Evolutionary conservation across 805 yeast species (phyloP), one percentile per base, ranked within the genome.

Genomic region (Metschnikowia continentalis): DNA sequence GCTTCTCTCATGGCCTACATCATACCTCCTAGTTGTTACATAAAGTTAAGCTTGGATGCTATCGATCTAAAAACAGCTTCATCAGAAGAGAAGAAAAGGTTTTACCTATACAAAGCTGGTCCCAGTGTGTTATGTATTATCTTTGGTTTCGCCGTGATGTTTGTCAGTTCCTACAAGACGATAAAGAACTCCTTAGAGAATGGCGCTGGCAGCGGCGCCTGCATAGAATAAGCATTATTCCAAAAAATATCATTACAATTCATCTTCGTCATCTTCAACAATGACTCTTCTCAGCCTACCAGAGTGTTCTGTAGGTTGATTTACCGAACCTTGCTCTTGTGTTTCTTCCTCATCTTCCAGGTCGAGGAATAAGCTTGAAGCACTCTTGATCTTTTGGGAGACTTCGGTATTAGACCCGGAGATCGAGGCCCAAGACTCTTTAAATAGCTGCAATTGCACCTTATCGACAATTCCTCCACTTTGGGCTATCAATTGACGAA

Each of bases 1-100:
- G 97, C 97, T 0, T 89, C 96, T 17, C 73, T 88, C 36, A 84
- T 92, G 86, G 97, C 98, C 0, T 91, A 88, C 64, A 89, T 91
- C 20, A 70, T 91, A 15, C 98, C 98, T 0, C 96, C 97, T 3
- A 65, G 85, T 64, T 91, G 97, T 60, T 87, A 78, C 60, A 66
- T 90, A 54, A 82, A 84, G 54, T 76, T 91, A 60, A 79, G 90
- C 0, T 51, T 71, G 72, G 67, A 65, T 36, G 56, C 70, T 62
- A 48, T 69, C 59, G 53, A 81, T 75, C 58, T 54, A 72, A 40
- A 51, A 39, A 42, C 50, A n/a, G 48, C 62, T 1, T 39, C 52
- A 11, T 35, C 48, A 2, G 47, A 45, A 4, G 70, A 66, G 6
- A 72, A 63, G 48, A 57, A 59, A 39, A 44, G 53, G 5, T 74